phyloP scores from a whole-genome alignment of 495 filamentous ascomycete species.

The Aspergillus wentii region DNA sequence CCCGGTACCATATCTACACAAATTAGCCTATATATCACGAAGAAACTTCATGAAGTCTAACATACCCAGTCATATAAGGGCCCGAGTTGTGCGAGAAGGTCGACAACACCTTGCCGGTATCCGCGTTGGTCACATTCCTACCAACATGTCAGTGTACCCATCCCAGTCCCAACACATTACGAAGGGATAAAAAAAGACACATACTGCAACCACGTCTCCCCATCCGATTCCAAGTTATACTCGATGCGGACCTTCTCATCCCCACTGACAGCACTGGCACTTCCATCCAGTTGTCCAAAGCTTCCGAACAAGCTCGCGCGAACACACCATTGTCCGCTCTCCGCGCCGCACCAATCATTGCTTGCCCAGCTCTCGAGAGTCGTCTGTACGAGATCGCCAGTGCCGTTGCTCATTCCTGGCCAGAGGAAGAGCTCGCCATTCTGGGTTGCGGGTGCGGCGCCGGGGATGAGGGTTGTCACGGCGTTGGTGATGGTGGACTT shows the following conservation, averaged over 20 bases:
- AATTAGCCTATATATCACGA: not conserved
- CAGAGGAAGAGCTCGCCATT: conserved; percentile 35
- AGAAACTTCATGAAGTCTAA: not conserved
- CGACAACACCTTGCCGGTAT: conserved; percentile 24
- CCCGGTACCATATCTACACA: conserved; percentile 28
- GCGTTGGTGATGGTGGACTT: conserved; percentile 35
- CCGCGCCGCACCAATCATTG: conserved; percentile 33
- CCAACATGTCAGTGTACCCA: not conserved
- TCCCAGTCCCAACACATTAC: not conserved
- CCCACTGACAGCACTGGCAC: conserved; percentile 21
- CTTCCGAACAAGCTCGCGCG: conserved; percentile 35
- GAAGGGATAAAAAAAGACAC: conserved; percentile 1
- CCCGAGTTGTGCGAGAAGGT: conserved; percentile 25
- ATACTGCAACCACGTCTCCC: conserved; percentile 30
- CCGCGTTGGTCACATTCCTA: conserved; percentile 29
- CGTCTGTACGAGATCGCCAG: conserved; percentile 37
- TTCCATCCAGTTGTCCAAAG: conserved; percentile 31
- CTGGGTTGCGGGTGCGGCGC: conserved; percentile 28
- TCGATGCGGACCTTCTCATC: conserved; percentile 29
- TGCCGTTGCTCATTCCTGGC: conserved; percentile 43
- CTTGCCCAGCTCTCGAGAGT: conserved; percentile 28
- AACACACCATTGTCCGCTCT: conserved; percentile 33
- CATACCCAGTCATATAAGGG: conserved; percentile 33
- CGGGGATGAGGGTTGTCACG: conserved; percentile 37
- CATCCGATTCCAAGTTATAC: conserved; percentile 25